Conservation (phyloP, 495 filamentous ascomycete genomes). For the Annulohypoxylon stygium region DNA sequence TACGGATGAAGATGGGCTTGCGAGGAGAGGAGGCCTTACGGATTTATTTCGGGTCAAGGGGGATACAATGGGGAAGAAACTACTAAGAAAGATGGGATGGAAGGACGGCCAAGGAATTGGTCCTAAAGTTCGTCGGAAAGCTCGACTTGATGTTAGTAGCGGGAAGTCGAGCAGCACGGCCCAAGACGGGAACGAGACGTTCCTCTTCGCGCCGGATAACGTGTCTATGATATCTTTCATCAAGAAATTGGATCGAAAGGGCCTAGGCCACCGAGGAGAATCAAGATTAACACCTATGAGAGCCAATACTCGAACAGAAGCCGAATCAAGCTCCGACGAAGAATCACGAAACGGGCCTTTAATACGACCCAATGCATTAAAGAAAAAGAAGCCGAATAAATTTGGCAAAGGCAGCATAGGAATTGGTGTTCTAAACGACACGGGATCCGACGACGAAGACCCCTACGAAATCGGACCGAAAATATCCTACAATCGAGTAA, state of each 20-base stretch:
- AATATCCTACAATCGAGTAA: constrained; percentile 87
- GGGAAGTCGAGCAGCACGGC: constrained; percentile 45
- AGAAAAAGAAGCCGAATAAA: constrained; percentile 64
- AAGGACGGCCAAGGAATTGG: constrained; percentile 93
- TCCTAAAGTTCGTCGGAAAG: constrained; percentile 83
- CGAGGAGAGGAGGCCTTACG: constrained; percentile 70
- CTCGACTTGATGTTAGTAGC: constrained; percentile 71
- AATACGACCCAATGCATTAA: constrained; percentile 45
- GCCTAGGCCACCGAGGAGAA: constrained; percentile 83
- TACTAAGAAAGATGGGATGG: constrained; percentile 97
- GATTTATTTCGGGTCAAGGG: constrained; percentile 80
- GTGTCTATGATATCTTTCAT: constrained; percentile 79
- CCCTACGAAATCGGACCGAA: constrained; percentile 91
- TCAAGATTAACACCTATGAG: constrained; percentile 60
- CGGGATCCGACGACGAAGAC: constrained; percentile 97
- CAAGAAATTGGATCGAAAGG: constrained; percentile 83
- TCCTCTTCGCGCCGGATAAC: constrained; percentile 92
- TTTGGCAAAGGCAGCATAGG: constrained; percentile 77
- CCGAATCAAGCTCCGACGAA: constrained; percentile 66
- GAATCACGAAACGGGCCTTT: constrained; percentile 56
- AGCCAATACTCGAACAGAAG: constrained; percentile 34
- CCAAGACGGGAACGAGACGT: constrained; percentile 64
- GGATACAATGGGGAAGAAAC: constrained; percentile 89
- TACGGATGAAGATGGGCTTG: constrained; percentile 66
- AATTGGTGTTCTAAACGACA: constrained; percentile 92